Evolutionary conservation across 768 basidiomycete species (phyloP).

Genomic region (Hericium coralloides): DNA sequence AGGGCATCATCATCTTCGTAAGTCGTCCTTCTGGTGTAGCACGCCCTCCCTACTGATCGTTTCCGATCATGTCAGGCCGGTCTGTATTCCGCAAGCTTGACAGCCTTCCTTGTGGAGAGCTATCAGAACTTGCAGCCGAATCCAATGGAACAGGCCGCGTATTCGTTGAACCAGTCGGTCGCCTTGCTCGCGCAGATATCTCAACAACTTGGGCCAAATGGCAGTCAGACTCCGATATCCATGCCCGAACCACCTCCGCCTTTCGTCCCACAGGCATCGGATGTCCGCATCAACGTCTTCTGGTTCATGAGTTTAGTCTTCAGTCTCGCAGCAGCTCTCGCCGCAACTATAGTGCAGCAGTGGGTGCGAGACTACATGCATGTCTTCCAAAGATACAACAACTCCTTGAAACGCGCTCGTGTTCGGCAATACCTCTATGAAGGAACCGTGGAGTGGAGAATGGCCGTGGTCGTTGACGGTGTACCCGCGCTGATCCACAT

Average conservation of each 20-base stretch:
- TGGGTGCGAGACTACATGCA: constrained; percentile 34
- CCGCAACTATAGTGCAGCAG: constrained; percentile 39
- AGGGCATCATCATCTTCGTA: constrained; percentile 19
- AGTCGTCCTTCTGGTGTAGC: neutral
- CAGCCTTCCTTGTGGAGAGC: constrained; percentile 5
- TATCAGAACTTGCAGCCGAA: constrained; percentile 1
- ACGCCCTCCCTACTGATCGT: no score
- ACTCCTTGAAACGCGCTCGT: constrained; percentile 25
- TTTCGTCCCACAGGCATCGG: constrained; percentile 17
- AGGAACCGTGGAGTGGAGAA: constrained; percentile 30
- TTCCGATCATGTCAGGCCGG: constrained; percentile 1
- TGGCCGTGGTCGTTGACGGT: constrained; percentile 31
- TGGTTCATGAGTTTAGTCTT: constrained; percentile 31
- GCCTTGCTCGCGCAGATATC: neutral
- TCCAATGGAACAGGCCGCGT: neutral
- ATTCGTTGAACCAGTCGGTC: constrained; percentile 3
- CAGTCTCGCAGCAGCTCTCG: constrained; percentile 34
- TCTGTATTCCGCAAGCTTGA: constrained; percentile 10
- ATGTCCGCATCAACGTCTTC: constrained; percentile 30
- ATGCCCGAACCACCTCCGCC: neutral
- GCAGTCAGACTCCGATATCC: neutral
- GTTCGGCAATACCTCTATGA: constrained; percentile 29
- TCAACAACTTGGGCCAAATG: neutral
- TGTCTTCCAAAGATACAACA: constrained; percentile 21
- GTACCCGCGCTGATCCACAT: constrained; percentile 41